Evolutionary conservation across 2,329 filamentous ascomycete species (phyloP), one percentile per base, ranked within the genome.

Genomic region (Claviceps cyperi): DNA sequence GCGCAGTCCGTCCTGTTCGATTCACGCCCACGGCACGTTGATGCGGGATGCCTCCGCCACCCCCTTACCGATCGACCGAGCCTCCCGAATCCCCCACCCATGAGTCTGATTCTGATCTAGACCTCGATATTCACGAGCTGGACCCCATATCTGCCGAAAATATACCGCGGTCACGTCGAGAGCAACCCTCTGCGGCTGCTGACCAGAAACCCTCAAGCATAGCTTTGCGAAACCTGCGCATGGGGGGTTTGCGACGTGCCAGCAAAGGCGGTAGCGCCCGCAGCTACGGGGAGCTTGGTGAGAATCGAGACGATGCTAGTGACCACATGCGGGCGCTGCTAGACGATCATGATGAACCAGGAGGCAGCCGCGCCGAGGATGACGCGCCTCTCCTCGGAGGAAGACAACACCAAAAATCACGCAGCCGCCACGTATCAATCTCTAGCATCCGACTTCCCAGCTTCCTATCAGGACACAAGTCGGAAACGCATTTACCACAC

Each of bases 101-200:
- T 67, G 84, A 89, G 62, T 86, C 82, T 62, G 85, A 90, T 64
- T 86, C 83, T 47, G 70, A 83, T 51, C 66, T 68, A 54, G 84
- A 91, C 63, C 78, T 92, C 60, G 84, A 90, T 59, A 75, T 92
- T 57, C 77, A 87, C 60, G 86, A 91, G 71, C 80, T 92, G 57
- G 85, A 90, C 62, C 84, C 86, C 62, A 62, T 68, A 52, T 67
- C 69, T n/a, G 61, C 62, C 56, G 59, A 62, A 58, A 60, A 65
- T 57, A 54, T 62, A 52, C 58, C 62, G 46, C 61, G 60, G 46
- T 53, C 61, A 43, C 57, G 55, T 46, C 61, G 61, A 54, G 62
- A 63, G 44, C 58, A 50, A 41, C 50, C 55, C 37, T 54, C 58
- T 19, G 45, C 56, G 32, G 69, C 74, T 56, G 67, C 71, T 52